Percentiles rank a stretch among this genome's conserved stretches.
Conservation (phyloP, 768 basidiomycete species). For the Rhizopogon sp. region DNA sequence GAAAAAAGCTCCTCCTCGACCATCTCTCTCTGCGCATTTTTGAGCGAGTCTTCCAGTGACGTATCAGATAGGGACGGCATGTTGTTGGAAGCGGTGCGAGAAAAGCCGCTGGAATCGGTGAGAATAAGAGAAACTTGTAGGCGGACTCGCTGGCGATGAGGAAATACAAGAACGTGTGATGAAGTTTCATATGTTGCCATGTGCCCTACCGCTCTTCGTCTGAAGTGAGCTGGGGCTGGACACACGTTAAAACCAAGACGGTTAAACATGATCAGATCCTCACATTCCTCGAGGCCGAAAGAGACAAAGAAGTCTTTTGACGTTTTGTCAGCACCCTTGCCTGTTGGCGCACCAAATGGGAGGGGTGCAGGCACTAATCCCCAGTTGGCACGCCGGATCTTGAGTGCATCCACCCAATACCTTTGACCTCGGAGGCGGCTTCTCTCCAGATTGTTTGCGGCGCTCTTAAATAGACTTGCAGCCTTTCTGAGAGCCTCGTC, state of each 20-base stretch:
- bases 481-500: conserved; percentile 77
- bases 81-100: conserved; percentile 32
- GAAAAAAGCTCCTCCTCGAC: conserved; percentile 81
- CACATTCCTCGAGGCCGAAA: conserved; percentile 80
- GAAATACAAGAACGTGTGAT: conserved; percentile 48
- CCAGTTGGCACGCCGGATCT: conserved; percentile 75
- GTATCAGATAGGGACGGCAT: conserved; percentile 24
- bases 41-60: conserved; percentile 48
- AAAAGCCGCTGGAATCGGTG: conserved; percentile 27
- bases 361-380: conserved; percentile 74
- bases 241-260: conserved; percentile 5
- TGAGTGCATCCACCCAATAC: conserved; percentile 82
- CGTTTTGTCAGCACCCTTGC: conserved; percentile 76
- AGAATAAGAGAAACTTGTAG: conserved; percentile 54
- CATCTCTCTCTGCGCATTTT: conserved; percentile 61
- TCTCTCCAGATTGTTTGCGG: conserved; percentile 65
- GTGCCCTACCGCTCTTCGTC: conserved; percentile 66
- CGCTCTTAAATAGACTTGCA: conserved; percentile 61
- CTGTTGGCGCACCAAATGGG: conserved; percentile 61
- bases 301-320: conserved; percentile 78
- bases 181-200: conserved; percentile 47
- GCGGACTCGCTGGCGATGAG: conserved; percentile 58
- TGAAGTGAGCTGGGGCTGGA: conserved; percentile 58
- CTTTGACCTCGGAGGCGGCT: conserved; percentile 56
- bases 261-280: conserved; percentile 20